Evolutionary conservation across 2,329 filamentous ascomycete genomes (phyloP), one percentile per base, ranked within the genome.

Genomic region (Escovopsis sp.): DNA sequence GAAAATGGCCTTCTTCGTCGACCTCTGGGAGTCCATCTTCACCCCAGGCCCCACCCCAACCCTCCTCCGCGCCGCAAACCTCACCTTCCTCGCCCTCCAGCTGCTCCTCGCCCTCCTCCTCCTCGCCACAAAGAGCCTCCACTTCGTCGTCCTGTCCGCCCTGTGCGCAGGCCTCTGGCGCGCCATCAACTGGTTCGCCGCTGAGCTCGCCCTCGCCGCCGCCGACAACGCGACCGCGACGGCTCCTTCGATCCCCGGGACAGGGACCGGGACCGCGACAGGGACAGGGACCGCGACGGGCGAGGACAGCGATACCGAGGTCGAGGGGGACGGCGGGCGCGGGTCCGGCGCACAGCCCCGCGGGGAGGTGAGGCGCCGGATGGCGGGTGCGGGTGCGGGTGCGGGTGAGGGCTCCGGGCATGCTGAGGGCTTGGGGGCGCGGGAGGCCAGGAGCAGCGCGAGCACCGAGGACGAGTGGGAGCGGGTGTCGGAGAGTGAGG

Each of bases 401-500:
- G n/a, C n/a, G n/a, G n/a, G n/a, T n/a, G n/a, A n/a, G n/a, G n/a
- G n/a, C n/a, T n/a, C n/a, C n/a, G n/a, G n/a, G n/a, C n/a, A n/a
- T n/a, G n/a, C n/a, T n/a, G n/a, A n/a, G n/a, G n/a, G n/a, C n/a
- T n/a, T n/a, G n/a, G n/a, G n/a, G n/a, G n/a, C n/a, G n/a, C n/a
- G n/a, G n/a, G 51, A 44, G 32, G 66, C 64, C 20, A 74, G 70
- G 58, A 77, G 72, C 37, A 69, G 71, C 40, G 70, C 61, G 15
- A 89, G 86, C 62, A 95, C 88, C 5, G 89, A 96, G 64, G 89
- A 89, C 55, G 89, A 96, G 64, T 96, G 89, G 89, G 89, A 95
- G 67, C 93, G 91, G 68, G 82, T 96, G 4, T 86, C 84, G 12
- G 44, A 45, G 25, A 35, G 20, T 5, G 15, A 20, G 16, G 82